Evolutionary conservation across 2,329 filamentous ascomycete genomes (phyloP).

Genomic region (Shiraia bambusicola): DNA sequence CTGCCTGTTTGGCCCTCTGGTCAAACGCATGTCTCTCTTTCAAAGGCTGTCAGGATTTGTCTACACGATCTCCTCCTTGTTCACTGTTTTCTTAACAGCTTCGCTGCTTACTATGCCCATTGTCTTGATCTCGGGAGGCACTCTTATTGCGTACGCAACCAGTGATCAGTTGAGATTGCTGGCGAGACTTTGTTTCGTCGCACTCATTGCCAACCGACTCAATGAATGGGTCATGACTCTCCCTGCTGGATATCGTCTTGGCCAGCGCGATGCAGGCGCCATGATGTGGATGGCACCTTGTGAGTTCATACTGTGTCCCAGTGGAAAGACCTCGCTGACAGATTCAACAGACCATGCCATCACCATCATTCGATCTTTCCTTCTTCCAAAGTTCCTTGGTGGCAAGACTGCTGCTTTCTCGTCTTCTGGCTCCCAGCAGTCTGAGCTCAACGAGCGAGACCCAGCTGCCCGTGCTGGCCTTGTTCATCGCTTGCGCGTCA

Average conservation of each 20-base stretch:
- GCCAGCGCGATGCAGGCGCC: conserved; percentile 5
- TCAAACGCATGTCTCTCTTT: conserved; percentile 8
- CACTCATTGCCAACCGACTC: conserved; percentile 5
- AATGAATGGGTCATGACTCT: conserved; percentile 9
- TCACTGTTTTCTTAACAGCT: conserved; percentile 8
- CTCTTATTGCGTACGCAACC: conserved; percentile 7
- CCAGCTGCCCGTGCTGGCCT: conserved; percentile 4
- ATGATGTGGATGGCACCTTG: conserved; percentile 12
- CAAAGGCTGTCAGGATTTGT: conserved; percentile 12
- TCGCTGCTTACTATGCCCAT: conserved; percentile 10
- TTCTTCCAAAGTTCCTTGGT: conserved; percentile 8
- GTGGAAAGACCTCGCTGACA: not conserved
- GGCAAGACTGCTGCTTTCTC: conserved; percentile 9
- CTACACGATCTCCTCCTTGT: conserved; percentile 7
- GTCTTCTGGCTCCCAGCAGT: conserved; percentile 6
- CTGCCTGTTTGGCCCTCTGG: conserved; percentile 16
- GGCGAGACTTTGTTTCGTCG: conserved; percentile 4
- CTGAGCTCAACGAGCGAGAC: conserved; percentile 8
- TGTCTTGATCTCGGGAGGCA: conserved; percentile 5
- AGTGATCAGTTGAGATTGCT: conserved; percentile 5
- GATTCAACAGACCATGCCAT: conserved; percentile 6
- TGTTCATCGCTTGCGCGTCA: conserved; percentile 7
- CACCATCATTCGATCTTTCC: conserved; percentile 8
- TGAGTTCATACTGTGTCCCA: not conserved
- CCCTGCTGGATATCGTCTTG: conserved; percentile 9